Evolutionary conservation across 2,329 filamentous ascomycete genomes (phyloP), one percentile per base, ranked within the genome.

Genomic region (Penicillium sp.): DNA sequence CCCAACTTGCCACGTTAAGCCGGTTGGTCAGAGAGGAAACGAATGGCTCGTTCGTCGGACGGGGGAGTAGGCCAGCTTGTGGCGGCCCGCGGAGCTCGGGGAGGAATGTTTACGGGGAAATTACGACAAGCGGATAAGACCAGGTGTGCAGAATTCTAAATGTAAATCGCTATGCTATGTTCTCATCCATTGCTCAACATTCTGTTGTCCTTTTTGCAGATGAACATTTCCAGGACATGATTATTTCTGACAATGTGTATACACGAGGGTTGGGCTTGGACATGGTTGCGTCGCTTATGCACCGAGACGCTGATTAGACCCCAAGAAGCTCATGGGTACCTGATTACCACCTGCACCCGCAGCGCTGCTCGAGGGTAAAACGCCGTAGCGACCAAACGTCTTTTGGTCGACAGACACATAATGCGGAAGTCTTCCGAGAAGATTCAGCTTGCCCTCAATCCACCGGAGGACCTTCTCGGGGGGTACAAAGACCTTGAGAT

Each of bases 351-450:
- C 67, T 60, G 39, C 49, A 58, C 27, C 64, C n/a, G 56, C 52
- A 13, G 61, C 44, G 35, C 54, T 64, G 18, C 68, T 75, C 1
- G 82, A 78, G 2, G 90, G 91, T 48, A 97, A 73, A 11, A 96
- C 86, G 2, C 91, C 91, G 61, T 95, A 96, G 45, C 91, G 80
- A 6, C 91, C 91, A 62, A 91, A 95, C 5, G 88, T 95, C 77
- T 95, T 96, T 70, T 95, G 90, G 63, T 97, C 91, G 12, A 96
- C 84, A 48, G 88, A 94, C 41, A 97, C 86, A 62, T 95, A 97
- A 70, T 95, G 88, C 39, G 91, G 91, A 26, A 97, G 72, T 50
- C 89, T 79, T 18, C 83, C 87, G 24, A 95, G 76, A 8, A 97
- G 76, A 63, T 95, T 93, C 50, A 97, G 73, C 66, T 91, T 94